Conservation (phyloP, 1,139 yeast species). For the Suhomyces guaymorum region DNA sequence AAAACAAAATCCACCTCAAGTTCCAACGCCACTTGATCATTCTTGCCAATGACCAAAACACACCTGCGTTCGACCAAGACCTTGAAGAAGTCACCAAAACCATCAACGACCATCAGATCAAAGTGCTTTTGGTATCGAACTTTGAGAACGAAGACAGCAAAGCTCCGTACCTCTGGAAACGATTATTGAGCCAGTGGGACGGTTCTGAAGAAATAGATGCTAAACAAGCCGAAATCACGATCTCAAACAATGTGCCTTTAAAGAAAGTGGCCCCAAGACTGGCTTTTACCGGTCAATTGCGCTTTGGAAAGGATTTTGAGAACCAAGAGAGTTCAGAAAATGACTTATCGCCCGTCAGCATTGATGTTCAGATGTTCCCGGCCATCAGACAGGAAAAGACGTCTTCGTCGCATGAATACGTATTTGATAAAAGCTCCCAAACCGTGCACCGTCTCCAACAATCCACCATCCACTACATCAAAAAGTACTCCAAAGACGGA, state of each 20-base stretch:
- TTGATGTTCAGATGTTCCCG: conserved; percentile 67
- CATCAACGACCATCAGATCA: conserved; percentile 24
- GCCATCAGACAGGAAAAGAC: conserved; percentile 52
- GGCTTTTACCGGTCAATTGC: conserved; percentile 38
- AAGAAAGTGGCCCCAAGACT: conserved; percentile 40
- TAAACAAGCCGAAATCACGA: conserved; percentile 15
- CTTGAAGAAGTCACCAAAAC: conserved; percentile 19
- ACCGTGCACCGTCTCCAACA: conserved; percentile 19
- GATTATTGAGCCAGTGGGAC: conserved; percentile 16
- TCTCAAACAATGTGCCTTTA: conserved; percentile 26
- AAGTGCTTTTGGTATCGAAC: conserved; percentile 18
- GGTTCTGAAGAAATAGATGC: conserved; percentile 19
- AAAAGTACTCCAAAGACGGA: conserved; percentile 13
- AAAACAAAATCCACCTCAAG: conserved; percentile 30
- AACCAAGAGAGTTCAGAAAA: conserved; percentile 9
- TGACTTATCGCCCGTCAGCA: conserved; percentile 20
- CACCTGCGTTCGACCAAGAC: conserved; percentile 13
- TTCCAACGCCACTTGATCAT: conserved; percentile 45
- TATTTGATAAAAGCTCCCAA: conserved; percentile 17
- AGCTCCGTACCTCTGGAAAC: conserved; percentile 16
- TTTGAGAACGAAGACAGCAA: conserved; percentile 3
- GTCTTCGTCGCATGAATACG: conserved; percentile 35
- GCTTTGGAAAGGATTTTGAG: conserved; percentile 36
- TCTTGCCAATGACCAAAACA: conserved; percentile 38
- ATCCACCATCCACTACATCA: conserved; percentile 26